Base-by-base conservation (phyloP, 148 eudicot species). In the Limonium bicolor region DNA sequence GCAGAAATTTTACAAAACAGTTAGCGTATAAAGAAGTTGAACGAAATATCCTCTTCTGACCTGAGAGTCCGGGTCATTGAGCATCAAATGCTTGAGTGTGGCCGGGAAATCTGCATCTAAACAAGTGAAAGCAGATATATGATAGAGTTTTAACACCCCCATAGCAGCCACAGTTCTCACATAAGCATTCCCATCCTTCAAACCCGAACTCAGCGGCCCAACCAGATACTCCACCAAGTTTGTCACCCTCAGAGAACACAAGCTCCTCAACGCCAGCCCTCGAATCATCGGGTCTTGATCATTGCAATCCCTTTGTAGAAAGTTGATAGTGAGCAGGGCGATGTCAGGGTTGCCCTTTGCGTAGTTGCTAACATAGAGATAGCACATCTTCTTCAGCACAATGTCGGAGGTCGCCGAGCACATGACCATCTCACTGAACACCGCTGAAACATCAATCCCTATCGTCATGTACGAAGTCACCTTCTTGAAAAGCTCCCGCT, bases 361-460 rank as follows among this genome's bases (percentile, higher is more conserved):
- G 46, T 92, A 85, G 58, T 85, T 92, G 17, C 95, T 92, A 11
- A 92, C 99, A 58, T 92, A 92, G 38, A 92, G 59, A 50, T 92
- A 92, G 51, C 99, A 92, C 95, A 92, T 92, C 65, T 92, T 92
- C 80, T 85, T 92, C 12, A 85, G 64, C 50, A 92, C 99, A 18
- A 85, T 85, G 51, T 92, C 99, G 0, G 95, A 85, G 4, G 99
- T 85, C 1, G 99, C 94, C 18, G 99, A 92, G 58, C 99, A 92
- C 99, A 92, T 92, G 53, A 92, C 99, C 99, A 92, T 92, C 62
- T 92, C 95, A 36, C 99, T 85, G 34, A 92, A 92, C 34, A 85
- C 71, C 7, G 83, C 69, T 0, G 99, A 92, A 41, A 92, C 99
- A 53, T 92, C 99, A 8, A 92, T 74, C 43, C 95, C 99, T 10